Percentiles rank a stretch among this genome's conserved stretches.
These are phyloP conservation scores for Thuidium tamariscinum DNA, from an alignment of 225 moss, liverwort and hornwort genomes.

Conservation along the genomic window DNA sequence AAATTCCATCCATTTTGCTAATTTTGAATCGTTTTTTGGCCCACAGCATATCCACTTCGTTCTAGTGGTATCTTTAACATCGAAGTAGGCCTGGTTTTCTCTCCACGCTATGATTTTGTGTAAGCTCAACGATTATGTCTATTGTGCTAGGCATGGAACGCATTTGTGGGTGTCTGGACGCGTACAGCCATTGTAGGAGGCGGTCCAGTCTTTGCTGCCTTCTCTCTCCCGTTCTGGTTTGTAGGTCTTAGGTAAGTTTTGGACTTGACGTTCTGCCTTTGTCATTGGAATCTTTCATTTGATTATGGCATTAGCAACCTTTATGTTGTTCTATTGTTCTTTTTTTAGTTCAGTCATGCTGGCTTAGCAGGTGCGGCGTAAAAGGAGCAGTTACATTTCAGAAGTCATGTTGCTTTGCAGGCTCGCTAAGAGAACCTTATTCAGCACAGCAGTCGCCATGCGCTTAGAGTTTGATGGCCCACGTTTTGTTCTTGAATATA, in stretches of 20 bases:
- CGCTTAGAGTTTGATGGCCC: conserved; percentile 44
- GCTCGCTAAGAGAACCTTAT: conserved; percentile 58
- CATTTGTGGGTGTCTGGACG: conserved; percentile 76
- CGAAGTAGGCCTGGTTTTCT: background rate
- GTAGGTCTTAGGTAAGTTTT: conserved; percentile 58
- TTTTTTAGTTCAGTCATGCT: background rate
- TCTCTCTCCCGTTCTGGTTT: conserved; percentile 97
- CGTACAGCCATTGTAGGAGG: conserved; percentile 57
- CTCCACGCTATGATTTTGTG: background rate
- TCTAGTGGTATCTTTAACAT: background rate
- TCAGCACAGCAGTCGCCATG: conserved; percentile 52
- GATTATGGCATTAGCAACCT: background rate
- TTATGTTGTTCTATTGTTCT: background rate
- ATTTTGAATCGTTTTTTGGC: background rate
- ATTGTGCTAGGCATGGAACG: conserved; percentile 73
- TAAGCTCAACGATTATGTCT: background rate
- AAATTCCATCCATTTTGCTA: background rate
- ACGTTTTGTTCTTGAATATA: conserved; percentile 52
- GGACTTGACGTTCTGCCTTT: background rate
- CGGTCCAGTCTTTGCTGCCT: conserved; percentile 54
- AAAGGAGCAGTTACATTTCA: background rate
- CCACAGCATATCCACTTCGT: background rate
- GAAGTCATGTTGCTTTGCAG: conserved; percentile 10
- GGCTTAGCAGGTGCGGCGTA: background rate
- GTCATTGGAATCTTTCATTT: background rate